Evolutionary conservation across 2,329 filamentous ascomycete genomes (phyloP), one percentile per base, ranked within the genome.

Genomic region (Xylariaceae sp.): DNA sequence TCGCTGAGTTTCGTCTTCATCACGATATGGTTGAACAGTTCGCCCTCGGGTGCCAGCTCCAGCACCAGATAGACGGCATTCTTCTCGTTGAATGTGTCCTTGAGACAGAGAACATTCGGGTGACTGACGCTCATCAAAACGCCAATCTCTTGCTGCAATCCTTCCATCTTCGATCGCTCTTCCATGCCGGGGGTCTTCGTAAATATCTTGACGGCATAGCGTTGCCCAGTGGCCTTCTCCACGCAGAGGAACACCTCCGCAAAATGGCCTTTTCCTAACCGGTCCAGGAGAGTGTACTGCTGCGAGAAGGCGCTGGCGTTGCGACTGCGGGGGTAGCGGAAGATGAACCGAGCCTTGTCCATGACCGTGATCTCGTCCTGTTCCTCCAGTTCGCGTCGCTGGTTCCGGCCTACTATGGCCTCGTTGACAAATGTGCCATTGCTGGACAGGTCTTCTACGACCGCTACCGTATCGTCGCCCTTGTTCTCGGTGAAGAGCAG

Each of bases 391-490:
- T 95, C 88, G 42, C 90, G 79, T 38, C 88, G 77, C 62, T 95
- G 88, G 62, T 98, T 98, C 36, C 90, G 83, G 16, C 92, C 92
- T 16, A 98, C 78, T 19, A 94, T 74, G 12, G 82, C 83, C 53
- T 96, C 88, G 56, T 97, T 97, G 53, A 98, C 83, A 59, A 89
- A 98, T 0, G 94, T 98, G 35, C 92, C 92, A 59, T 98, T 98
- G 58, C 82, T 92, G 5, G 92, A 98, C 14, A 97, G 67, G 61
- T 98, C 92, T 60, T 98, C 89, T 4, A 98, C 64, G 9, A 97
- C 76, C 7, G 88, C 90, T 29, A 78, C 73, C 50, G 70, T 74
- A 61, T 76, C 70, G 12, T 66, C 63, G 8, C 68, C 72, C 49
- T 76, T 76, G 45, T 76, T 76, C 55, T 79, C 74, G 15, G 66